Evolutionary conservation across 768 basidiomycete genomes (phyloP).

Genomic region (Leccinum uliginosum): DNA sequence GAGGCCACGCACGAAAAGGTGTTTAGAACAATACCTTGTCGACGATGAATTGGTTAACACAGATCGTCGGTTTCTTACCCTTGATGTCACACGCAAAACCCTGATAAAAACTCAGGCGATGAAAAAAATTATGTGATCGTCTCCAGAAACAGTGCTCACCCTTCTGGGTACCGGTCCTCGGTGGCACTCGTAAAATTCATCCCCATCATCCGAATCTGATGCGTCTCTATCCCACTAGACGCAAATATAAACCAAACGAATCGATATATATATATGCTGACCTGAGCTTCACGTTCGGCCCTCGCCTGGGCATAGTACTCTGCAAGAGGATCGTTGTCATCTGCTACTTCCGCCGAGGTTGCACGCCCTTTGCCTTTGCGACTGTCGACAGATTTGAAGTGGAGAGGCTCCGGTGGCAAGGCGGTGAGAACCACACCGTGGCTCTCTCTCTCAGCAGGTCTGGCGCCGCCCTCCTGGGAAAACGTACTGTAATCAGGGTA

Average conservation of each 20-base stretch:
- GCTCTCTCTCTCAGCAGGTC: background rate
- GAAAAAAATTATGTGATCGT: background rate
- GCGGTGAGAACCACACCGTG: slow-evolving; percentile 11
- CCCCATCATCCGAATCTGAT: slow-evolving; percentile 31
- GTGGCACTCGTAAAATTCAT: slow-evolving; percentile 18
- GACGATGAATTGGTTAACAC: slow-evolving; percentile 68
- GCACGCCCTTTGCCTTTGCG: slow-evolving; percentile 1
- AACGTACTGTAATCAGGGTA: slow-evolving; percentile 31
- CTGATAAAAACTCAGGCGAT: slow-evolving; percentile 29
- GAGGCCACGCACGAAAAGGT: background rate
- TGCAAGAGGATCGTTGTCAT: slow-evolving; percentile 50
- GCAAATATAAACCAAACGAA: background rate
- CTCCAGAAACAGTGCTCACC: slow-evolving; percentile 18
- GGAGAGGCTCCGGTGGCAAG: slow-evolving; percentile 25
- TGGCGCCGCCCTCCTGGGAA: slow-evolving; percentile 28
- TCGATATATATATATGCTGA: slow-evolving; percentile 19
- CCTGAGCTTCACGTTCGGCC: slow-evolving; percentile 42
- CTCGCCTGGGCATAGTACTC: slow-evolving; percentile 60
- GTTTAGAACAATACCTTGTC: slow-evolving; percentile 50
- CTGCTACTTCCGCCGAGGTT: background rate
- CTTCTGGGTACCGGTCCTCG: slow-evolving; percentile 25
- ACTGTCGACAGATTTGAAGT: slow-evolving; percentile 4
- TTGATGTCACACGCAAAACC: slow-evolving; percentile 66
- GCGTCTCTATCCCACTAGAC: slow-evolving; percentile 35
- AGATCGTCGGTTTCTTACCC: slow-evolving; percentile 30